phyloP scores from a whole-genome alignment of 192 early-diverging fungal genomes.

The Mycoemilia scoparia region DNA sequence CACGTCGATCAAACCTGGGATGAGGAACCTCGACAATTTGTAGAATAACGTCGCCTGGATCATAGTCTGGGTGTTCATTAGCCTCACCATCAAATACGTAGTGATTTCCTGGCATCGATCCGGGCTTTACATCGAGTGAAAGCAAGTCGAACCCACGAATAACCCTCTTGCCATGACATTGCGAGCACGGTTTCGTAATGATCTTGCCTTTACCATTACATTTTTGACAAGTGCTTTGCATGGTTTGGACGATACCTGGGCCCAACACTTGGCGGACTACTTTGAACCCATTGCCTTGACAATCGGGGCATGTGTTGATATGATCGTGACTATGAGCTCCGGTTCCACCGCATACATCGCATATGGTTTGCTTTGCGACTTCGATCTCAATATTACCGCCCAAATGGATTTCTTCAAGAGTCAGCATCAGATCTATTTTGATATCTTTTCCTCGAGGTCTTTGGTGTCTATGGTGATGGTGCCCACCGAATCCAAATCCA shows the following conservation, averaged over 20 bases:
- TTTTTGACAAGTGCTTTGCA: slow-evolving; percentile 78
- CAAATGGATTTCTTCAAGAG: slow-evolving; percentile 77
- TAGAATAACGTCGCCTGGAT: slow-evolving; percentile 79
- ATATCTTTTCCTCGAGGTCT: slow-evolving; percentile 76
- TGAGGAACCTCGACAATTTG: slow-evolving; percentile 50
- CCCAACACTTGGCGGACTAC: slow-evolving; percentile 72
- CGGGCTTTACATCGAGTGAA: slow-evolving; percentile 60
- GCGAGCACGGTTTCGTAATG: slow-evolving; percentile 56
- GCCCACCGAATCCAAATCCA: slow-evolving; percentile 29
- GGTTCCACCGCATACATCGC: slow-evolving; percentile 78
- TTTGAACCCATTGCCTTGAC: slow-evolving; percentile 62
- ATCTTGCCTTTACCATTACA: slow-evolving; percentile 85
- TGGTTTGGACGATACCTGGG: slow-evolving; percentile 87
- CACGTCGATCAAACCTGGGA: slow-evolving; percentile 50
- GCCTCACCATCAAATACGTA: slow-evolving; percentile 74
- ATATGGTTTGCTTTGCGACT: slow-evolving; percentile 84
- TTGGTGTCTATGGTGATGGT: slow-evolving; percentile 19
- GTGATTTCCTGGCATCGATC: slow-evolving; percentile 54
- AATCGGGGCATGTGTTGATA: slow-evolving; percentile 60
- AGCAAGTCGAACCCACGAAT: slow-evolving; percentile 63
- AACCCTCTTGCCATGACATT: slow-evolving; percentile 75
- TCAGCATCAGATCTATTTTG: slow-evolving; percentile 58
- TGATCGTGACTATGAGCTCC: slow-evolving; percentile 76
- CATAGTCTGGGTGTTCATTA: slow-evolving; percentile 77
- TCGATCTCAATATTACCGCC: slow-evolving; percentile 77